Evolutionary conservation across 192 early-diverging fungal genomes (phyloP).

Genomic region (Borealophlyctis nickersoniae): DNA sequence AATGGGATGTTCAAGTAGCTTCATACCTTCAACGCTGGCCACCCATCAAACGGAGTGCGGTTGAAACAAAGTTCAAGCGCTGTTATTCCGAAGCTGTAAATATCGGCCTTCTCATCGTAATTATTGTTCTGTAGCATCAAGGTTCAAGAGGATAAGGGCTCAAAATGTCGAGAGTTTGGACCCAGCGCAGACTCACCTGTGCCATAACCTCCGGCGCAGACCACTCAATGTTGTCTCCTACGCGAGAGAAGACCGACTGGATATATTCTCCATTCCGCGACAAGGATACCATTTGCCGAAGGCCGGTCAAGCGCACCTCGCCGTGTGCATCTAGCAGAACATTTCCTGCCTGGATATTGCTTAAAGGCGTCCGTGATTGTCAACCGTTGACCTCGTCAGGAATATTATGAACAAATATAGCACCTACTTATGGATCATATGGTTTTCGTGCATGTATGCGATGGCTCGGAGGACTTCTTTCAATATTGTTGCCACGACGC

Average conservation of each 20-base stretch:
- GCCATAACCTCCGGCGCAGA: slow-evolving; percentile 60
- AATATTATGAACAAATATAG: neutral
- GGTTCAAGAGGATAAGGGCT: neutral
- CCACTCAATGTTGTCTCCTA: slow-evolving; percentile 60
- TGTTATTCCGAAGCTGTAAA: slow-evolving; percentile 60
- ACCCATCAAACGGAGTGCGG: slow-evolving; percentile 54
- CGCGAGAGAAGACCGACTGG: slow-evolving; percentile 47
- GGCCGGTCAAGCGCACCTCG: slow-evolving; percentile 49
- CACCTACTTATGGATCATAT: slow-evolving; percentile 58
- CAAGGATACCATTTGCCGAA: slow-evolving; percentile 48
- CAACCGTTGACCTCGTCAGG: neutral
- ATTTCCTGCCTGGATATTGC: slow-evolving; percentile 58
- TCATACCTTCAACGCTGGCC: slow-evolving; percentile 47
- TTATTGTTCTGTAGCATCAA: slow-evolving; percentile 37
- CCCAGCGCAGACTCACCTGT: slow-evolving; percentile 28
- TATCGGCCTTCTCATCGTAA: slow-evolving; percentile 51
- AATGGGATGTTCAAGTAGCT: no score
- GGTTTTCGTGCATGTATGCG: slow-evolving; percentile 54
- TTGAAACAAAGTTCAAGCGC: slow-evolving; percentile 56
- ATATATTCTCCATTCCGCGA: slow-evolving; percentile 38
- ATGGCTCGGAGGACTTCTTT: slow-evolving; percentile 51
- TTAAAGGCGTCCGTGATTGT: slow-evolving; percentile 7
- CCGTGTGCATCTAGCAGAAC: slow-evolving; percentile 52
- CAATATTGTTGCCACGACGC: slow-evolving; percentile 50
- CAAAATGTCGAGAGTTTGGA: neutral